Percentiles rank a stretch among this genome's conserved stretches.
These are phyloP conservation scores for Coemansia javaensis DNA, from an alignment of 192 early-diverging fungal species.

Conservation along the genomic window DNA sequence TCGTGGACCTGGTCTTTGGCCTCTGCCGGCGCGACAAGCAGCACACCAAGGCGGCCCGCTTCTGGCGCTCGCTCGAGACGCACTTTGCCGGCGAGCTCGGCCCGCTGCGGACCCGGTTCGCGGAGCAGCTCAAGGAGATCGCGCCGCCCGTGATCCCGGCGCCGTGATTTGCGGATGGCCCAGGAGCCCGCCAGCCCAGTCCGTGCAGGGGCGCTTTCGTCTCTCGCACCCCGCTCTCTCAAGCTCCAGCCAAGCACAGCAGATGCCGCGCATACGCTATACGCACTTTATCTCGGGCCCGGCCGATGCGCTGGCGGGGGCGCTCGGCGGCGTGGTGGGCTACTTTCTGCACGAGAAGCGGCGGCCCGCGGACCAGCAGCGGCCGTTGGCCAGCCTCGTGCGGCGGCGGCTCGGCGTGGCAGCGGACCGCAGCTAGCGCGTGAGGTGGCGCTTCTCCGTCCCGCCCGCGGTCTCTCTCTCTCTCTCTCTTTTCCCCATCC, in stretches of 20 bases:
- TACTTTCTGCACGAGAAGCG: constrained; percentile 45
- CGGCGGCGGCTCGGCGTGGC: constrained; percentile 12
- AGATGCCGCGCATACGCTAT: constrained; percentile 29
- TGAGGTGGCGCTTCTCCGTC: neutral
- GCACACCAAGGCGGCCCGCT: constrained; percentile 36
- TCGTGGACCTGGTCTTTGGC: constrained; percentile 25
- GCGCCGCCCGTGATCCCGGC: too few relatives aligned
- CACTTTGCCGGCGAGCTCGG: constrained; percentile 19
- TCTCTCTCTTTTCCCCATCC: neutral
- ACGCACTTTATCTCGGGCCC: constrained; percentile 37
- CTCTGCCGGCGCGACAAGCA: constrained; percentile 32
- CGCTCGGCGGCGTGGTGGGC: constrained; percentile 31
- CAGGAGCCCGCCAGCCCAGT: too few relatives aligned
- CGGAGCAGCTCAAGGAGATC: neutral
- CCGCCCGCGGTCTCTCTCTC: neutral
- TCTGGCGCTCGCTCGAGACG: constrained; percentile 36
- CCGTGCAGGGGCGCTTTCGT: too few relatives aligned
- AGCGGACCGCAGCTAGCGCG: neutral
- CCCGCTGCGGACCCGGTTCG: neutral
- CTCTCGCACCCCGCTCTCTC: too few relatives aligned
- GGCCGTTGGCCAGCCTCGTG: constrained; percentile 21
- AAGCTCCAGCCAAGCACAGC: too few relatives aligned
- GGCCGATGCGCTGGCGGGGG: constrained; percentile 30
- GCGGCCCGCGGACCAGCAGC: constrained; percentile 18
- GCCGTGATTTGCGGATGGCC: too few relatives aligned